These are phyloP conservation scores for Suillus variegatus DNA, from an alignment of 768 basidiomycete genomes.

Conservation along the genomic window DNA sequence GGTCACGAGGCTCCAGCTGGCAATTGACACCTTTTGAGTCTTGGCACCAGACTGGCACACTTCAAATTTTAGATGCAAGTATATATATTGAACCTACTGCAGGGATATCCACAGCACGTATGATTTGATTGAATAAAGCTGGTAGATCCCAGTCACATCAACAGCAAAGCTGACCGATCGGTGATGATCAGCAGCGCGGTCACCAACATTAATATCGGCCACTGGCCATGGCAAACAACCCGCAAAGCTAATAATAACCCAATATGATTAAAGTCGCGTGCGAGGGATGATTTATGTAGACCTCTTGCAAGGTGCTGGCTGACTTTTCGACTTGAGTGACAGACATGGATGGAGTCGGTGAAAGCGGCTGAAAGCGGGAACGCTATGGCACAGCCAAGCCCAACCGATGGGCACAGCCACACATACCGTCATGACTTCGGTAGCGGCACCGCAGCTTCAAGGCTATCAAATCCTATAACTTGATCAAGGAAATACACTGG, in stretches of 20 bases:
- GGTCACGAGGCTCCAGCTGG: background rate
- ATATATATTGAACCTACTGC: background rate
- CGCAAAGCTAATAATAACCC: background rate
- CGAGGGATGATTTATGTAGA: background rate
- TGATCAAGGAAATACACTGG: background rate
- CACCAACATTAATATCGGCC: too few species aligned
- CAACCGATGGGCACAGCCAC: background rate
- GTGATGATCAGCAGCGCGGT: background rate
- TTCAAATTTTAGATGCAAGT: background rate
- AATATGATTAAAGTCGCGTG: background rate
- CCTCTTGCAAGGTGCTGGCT: background rate
- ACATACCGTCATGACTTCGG: background rate
- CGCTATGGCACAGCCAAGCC: too few species aligned
- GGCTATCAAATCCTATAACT: background rate
- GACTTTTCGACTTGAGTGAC: background rate
- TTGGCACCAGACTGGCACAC: background rate
- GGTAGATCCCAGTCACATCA: background rate
- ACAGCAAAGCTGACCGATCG: background rate
- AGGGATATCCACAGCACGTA: background rate
- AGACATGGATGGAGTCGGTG: background rate
- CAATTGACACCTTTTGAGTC: background rate
- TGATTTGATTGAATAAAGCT: background rate
- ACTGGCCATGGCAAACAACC: background rate
- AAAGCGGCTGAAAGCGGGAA: background rate
- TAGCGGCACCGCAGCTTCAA: slow-evolving; percentile 5